These are phyloP conservation scores for Cladorrhinum sp. DNA, from an alignment of 2,329 filamentous ascomycete genomes.

Conservation along the genomic window DNA sequence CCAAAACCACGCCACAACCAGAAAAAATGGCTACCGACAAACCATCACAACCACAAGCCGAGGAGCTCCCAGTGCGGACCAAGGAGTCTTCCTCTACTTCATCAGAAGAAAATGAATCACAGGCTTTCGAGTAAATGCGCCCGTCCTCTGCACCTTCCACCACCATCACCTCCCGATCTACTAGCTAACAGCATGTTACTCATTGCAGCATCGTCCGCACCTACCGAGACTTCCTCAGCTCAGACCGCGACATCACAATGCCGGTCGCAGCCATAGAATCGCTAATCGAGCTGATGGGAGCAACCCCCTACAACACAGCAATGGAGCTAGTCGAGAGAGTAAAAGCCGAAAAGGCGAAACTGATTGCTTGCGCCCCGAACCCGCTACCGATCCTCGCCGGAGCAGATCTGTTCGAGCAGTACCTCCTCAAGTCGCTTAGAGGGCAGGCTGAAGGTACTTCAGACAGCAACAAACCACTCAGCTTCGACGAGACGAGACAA, in stretches of 20 bases:
- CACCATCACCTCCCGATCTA: background rate
- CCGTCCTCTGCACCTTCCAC: background rate
- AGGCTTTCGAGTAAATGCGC: slow-evolving; percentile 36
- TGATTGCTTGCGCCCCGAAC: slow-evolving; percentile 79
- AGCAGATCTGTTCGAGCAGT: slow-evolving; percentile 93
- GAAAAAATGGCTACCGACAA: slow-evolving; percentile 23
- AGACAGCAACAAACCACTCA: slow-evolving; percentile 37
- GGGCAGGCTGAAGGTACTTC: slow-evolving; percentile 41
- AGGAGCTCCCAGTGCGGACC: background rate
- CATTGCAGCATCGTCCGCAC: slow-evolving; percentile 52
- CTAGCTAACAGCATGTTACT: slow-evolving; percentile 4
- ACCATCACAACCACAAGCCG: slow-evolving; percentile 8
- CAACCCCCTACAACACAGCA: slow-evolving; percentile 78
- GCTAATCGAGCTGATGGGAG: slow-evolving; percentile 78
- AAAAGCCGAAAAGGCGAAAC: slow-evolving; percentile 68
- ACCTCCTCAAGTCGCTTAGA: slow-evolving; percentile 74
- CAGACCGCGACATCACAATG: slow-evolving; percentile 86
- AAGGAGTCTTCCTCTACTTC: background rate
- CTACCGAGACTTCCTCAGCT: slow-evolving; percentile 52
- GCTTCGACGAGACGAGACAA: slow-evolving; percentile 78
- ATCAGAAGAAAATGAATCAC: slow-evolving; percentile 15
- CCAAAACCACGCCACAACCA: background rate
- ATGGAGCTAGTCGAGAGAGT: slow-evolving; percentile 91
- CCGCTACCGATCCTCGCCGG: slow-evolving; percentile 89
- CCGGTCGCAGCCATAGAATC: slow-evolving; percentile 67